Conservation (phyloP, 768 basidiomycete species). For the Suillus bovinus region DNA sequence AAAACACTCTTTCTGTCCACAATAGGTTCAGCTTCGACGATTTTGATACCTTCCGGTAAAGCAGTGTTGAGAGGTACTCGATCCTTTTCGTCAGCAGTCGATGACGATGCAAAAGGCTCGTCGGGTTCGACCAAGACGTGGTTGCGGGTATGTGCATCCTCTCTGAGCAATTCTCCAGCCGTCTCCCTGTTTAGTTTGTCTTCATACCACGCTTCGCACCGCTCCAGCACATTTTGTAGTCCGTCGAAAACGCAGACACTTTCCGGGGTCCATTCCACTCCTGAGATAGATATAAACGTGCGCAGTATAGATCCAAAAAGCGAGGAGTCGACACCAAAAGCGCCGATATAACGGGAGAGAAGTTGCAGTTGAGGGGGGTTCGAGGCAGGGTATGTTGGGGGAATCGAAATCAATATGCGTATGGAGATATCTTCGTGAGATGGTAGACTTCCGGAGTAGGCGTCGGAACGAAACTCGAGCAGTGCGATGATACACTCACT, state of each 20-base stretch:
- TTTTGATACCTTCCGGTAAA: conserved; percentile 62
- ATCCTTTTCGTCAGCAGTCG: conserved; percentile 8
- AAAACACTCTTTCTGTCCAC: conserved; percentile 85
- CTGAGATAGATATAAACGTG: conserved; percentile 76
- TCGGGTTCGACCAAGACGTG: conserved; percentile 10
- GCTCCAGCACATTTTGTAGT: conserved; percentile 70
- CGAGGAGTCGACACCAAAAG: conserved; percentile 69
- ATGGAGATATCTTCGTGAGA: conserved; percentile 53
- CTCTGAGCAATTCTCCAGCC: conserved; percentile 55
- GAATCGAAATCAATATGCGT: conserved; percentile 58
- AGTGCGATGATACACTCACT: conserved; percentile 43
- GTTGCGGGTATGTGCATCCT: conserved; percentile 41
- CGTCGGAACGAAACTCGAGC: not conserved
- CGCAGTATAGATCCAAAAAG: conserved; percentile 79
- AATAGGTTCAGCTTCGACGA: conserved; percentile 78
- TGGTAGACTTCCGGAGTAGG: conserved; percentile 43
- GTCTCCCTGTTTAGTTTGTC: conserved; percentile 59
- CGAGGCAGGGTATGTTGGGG: conserved; percentile 59
- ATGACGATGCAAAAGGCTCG: not conserved
- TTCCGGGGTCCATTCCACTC: conserved; percentile 75
- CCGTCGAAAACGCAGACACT: conserved; percentile 87
- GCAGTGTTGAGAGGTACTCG: conserved; percentile 15
- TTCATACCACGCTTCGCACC: conserved; percentile 68
- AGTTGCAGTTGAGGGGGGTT: conserved; percentile 83
- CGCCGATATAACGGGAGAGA: conserved; percentile 79